Conservation (phyloP, 495 filamentous ascomycete genomes). For the Xylaria castorea region DNA sequence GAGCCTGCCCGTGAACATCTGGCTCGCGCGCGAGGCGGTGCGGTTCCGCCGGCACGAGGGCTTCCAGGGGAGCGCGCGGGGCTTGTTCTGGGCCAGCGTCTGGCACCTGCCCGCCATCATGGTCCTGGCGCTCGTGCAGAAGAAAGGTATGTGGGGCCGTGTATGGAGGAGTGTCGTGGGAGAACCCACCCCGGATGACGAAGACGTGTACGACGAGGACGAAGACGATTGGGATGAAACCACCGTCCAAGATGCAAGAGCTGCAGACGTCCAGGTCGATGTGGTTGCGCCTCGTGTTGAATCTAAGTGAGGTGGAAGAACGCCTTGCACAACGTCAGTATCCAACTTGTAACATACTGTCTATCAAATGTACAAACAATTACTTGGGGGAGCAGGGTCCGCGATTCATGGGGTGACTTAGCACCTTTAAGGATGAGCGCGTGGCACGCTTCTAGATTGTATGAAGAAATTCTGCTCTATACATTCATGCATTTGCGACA, state of each 20-base stretch:
- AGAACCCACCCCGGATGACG: constrained; percentile 56
- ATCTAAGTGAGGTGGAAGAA: constrained; percentile 25
- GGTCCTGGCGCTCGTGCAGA: constrained; percentile 89
- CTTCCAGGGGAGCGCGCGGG: constrained; percentile 78
- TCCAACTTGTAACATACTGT: constrained; percentile 28
- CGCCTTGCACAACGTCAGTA: constrained; percentile 1
- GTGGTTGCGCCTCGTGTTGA: constrained; percentile 21
- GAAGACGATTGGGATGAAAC: constrained; percentile 56
- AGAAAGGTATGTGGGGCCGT: constrained; percentile 91
- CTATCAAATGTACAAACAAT: constrained; percentile 27
- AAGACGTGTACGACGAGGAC: constrained; percentile 36
- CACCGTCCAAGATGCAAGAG: constrained; percentile 35
- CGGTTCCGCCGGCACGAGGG: constrained; percentile 83
- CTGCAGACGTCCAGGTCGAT: constrained; percentile 23
- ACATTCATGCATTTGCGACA: constrained; percentile 6
- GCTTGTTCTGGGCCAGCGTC: constrained; percentile 95
- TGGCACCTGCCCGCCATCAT: constrained; percentile 94
- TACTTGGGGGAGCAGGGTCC: not conserved
- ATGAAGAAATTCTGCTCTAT: not conserved
- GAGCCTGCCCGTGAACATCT: constrained; percentile 81
- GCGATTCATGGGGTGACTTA: not conserved
- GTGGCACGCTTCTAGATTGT: not conserved
- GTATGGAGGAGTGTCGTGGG: constrained; percentile 75
- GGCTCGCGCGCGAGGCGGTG: constrained; percentile 83
- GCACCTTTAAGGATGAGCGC: not conserved